Percentiles rank a stretch among this genome's conserved stretches.
Conservation (phyloP, 129 eudicot species). For the carrot (Daucus carota) region DH1_v3.0 NC_030383.2:62452501-62453000, state of each 20-base stretch:
- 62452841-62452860: constrained; percentile 51
- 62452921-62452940: too few species aligned
- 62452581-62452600: neutral
- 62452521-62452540: too few species aligned
- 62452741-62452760: constrained; percentile 49
- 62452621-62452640: constrained; percentile 48
- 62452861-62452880: constrained; percentile 33
- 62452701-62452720: constrained; percentile 66
- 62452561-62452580: too few species aligned
- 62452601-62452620: constrained; percentile 30
- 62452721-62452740: constrained; percentile 67
- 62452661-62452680: constrained; percentile 44
- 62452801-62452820: too few species aligned
- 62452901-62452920: constrained; percentile 28
- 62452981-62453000: too few species aligned
- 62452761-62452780: too few species aligned
- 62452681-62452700: constrained; percentile 55
- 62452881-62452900: too few species aligned
- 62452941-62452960: too few species aligned
- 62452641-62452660: constrained; percentile 44
- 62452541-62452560: too few species aligned
- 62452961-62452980: too few species aligned
- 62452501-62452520: too few species aligned
- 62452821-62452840: constrained; percentile 59
- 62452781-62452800: too few species aligned